Base-by-base conservation (phyloP, 345 rosid species). In the Rhodamnia argentea region DNA sequence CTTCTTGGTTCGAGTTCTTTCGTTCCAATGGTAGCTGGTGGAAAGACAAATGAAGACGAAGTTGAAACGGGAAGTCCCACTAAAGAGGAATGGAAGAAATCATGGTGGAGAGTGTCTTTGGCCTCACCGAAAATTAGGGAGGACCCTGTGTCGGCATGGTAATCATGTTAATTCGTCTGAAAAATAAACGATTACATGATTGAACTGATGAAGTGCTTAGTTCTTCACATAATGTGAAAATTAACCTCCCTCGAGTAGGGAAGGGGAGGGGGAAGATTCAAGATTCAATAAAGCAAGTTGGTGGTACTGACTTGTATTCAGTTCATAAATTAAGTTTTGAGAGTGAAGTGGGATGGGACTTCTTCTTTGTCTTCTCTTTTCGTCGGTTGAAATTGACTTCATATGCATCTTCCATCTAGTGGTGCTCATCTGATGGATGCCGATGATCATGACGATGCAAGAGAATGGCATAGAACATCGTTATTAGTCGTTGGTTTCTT, bases 1-100 rank as follows among this genome's bases (percentile, higher is more conserved):
- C 98, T 97, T 91, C 98, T 97, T 23, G 99, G 99, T 86, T 90
- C 91, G 74, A 92, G 91, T 89, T 87, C 97, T 85, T 86, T 95
- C 44, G 95, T 94, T 89, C 97, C 96, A 50, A 89, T 88, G 91
- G 90, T 88, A 86, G 91, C 94, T 87, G 93, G 90, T 85, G 91
- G 90, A 81, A 86, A 90, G 27, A 83, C 84, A 81, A 85, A 87
- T 59, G 89, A 91, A 75, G 90, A 90, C 54, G 81, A 81, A 59
- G 58, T 74, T 86, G 90, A 90, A 87, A 88, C 88, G 83, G 90
- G 92, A 83, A 92, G 60, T 83, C 83, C 88, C 84, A 82, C 76
- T 62, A 85, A 52, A 87, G 98, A 94, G 32, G 89, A 87, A 58
- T 85, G 90, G 59, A 92, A 89, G 89, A 94, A 94, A 88, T 95